phyloP scores from a whole-genome alignment of 108 stramenopile species.

The Hondaea fermentalgiana region DNA sequence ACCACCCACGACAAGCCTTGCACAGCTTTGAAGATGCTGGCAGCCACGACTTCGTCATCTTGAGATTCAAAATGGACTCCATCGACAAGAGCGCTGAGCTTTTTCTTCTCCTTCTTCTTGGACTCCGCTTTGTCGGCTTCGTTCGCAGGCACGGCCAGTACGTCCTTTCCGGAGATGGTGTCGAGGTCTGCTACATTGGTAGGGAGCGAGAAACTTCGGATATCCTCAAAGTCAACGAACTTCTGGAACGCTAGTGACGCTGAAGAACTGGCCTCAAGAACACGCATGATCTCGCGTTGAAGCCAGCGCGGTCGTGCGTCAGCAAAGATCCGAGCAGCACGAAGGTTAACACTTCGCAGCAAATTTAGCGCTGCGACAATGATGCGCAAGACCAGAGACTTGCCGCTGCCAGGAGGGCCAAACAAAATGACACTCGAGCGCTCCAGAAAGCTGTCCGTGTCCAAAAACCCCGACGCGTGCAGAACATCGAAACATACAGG shows the following conservation, averaged over 20 bases:
- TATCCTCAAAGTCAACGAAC: too few relatives aligned
- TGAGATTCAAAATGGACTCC: not conserved
- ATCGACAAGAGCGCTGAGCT: not conserved
- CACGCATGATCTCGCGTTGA: too few relatives aligned
- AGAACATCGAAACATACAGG: not conserved
- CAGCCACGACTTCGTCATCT: not conserved
- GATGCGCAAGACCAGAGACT: not conserved
- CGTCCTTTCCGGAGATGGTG: too few relatives aligned
- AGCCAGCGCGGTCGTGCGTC: not conserved
- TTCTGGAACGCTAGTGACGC: too few relatives aligned
- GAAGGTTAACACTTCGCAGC: not conserved
- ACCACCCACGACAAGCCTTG: not conserved
- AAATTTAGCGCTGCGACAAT: not conserved
- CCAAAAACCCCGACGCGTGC: not conserved
- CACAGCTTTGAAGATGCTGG: not conserved
- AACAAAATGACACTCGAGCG: not conserved
- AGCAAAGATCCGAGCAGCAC: not conserved
- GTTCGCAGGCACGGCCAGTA: too few relatives aligned
- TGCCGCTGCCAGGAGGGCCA: not conserved
- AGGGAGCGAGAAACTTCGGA: too few relatives aligned
- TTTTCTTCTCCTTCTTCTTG: not conserved
- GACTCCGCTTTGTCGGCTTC: too few relatives aligned
- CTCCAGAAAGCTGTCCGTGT: not conserved
- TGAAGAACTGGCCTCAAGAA: too few relatives aligned
- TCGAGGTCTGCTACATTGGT: too few relatives aligned